Base-by-base conservation (phyloP, 2,329 filamentous ascomycete genomes). In the Sclerotinia trifoliorum region DNA sequence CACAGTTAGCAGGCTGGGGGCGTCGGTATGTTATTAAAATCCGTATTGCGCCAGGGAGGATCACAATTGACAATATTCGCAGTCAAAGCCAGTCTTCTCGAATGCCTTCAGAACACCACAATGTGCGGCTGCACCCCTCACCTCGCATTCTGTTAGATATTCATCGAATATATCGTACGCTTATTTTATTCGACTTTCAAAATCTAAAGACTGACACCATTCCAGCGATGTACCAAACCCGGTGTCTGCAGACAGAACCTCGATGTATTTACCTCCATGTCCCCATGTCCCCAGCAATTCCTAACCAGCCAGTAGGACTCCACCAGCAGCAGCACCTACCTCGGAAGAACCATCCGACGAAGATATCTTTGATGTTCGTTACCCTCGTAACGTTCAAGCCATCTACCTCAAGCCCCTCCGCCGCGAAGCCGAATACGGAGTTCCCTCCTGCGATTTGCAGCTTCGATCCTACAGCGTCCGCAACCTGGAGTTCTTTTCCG, bases 401-500 rank as follows among this genome's bases (percentile, higher is more conserved):
- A 83, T 96, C 56, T 95, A 96, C 80, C 86, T 97, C 62, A 88
- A 90, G 71, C 94, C 95, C 21, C 84, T 98, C 64, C 92, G 91
- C 75, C 89, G 91, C 71, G 82, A 87, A 77, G 84, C 91, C 57
- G 80, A 89, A 76, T 89, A 92, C 77, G 92, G 92, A 64, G 86
- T 97, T 48, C 93, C 93, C 17, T 88, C 91, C 15, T 96, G 93
- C 82, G 90, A 97, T 78, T 88, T 99, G 46, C 95, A 99, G 78
- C 83, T 99, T 61, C 92, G 95, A 73, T 97, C 94, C 46, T 99
- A 92, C 84, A 93, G 86, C 75, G 83, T 94, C 48, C 92, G 93
- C 69, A 95, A 96, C 74, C 87, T 99, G 69, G 92, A 97, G 76
- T 94, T 97, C 81, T 97, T 96, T 78, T 85, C 90, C 79, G 95